A percentile compares a stretch with the other conserved stretches of the same genome.
Evolutionary conservation across 1,284 basidiomycete genomes (phyloP).

Genomic region (Pyrrhoderma noxium): DNA sequence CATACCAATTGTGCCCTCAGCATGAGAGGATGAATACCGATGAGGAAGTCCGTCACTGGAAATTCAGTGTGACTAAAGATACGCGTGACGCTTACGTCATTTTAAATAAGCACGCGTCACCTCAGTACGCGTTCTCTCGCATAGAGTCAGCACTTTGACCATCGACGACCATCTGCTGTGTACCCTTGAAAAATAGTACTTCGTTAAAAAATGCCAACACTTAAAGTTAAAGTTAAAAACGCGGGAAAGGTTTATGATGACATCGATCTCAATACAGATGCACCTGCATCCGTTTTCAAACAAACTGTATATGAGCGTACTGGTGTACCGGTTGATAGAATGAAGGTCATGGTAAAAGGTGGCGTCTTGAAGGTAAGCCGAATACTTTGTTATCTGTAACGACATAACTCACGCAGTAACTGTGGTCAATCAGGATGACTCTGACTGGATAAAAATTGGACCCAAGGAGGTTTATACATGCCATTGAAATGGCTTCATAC

Average conservation of each 20-base stretch:
- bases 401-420: no score
- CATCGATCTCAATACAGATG: conserved; percentile 54
- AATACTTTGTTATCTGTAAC: conserved; percentile 24
- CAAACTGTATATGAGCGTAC: conserved; percentile 75
- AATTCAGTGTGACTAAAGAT: not conserved
- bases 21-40: conserved; percentile 1
- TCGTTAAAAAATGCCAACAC: conserved; percentile 44
- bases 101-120: conserved; percentile 4
- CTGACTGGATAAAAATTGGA: conserved; percentile 75
- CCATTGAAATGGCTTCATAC: not conserved
- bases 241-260: conserved; percentile 73
- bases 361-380: conserved; percentile 75
- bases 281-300: conserved; percentile 73
- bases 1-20: conserved; percentile 15
- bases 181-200: not conserved
- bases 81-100: not conserved
- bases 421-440: conserved; percentile 58
- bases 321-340: conserved; percentile 82
- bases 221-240: conserved; percentile 83
- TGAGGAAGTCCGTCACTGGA: not conserved
- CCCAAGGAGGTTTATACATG: conserved; percentile 60
- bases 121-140: no score
- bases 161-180: conserved; percentile 5
- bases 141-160: not conserved
- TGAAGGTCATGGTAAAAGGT: conserved; percentile 97